Evolutionary conservation across 2,329 filamentous ascomycete species (phyloP), one percentile per base, ranked within the genome.

Genomic region (Lachnellula cervina): DNA sequence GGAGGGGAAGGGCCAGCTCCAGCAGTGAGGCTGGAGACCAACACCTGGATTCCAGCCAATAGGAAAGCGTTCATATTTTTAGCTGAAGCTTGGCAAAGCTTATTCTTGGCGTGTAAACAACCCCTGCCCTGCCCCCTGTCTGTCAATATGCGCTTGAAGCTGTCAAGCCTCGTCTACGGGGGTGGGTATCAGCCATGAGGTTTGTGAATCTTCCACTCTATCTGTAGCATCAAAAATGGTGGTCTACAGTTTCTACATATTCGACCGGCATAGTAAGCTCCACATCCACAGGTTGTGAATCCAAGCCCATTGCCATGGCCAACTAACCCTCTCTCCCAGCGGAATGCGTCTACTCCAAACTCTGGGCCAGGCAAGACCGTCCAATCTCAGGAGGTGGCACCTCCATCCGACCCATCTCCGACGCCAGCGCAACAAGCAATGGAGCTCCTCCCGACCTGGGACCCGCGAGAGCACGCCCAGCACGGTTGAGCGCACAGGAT

Each of bases 201-300:
- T 40, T 40, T 40, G 14, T 16, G 16, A 40, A 40, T 16, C 42
- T 21, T 44, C 42, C 42, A 19, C 42, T 19, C 11, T 11, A 19
- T 44, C 44, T 25, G n/a, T 16, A 46, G 19, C 44, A 28, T 34
- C 54, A 77, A 66, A 66, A 70, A 97, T 99, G 94, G 86, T 88
- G 59, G 89, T 97, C 73, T 97, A 95, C 76, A 92, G 91, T 58
- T 96, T 99, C 76, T 96, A 96, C 80, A 97, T 99, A 71, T 99
- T 99, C 72, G 94, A 99, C 76, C 88, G 94, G 63, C 94, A 99
- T 75, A 96, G 94, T 97, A 80, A 70, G 82, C 35, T 25, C 37
- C 40, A 40, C 48, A 45, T 42, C 21, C 42, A 28, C n/a, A 23
- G 17, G 37, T 23, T 2, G 11, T 25, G 42, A 28, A 44, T 23